Evolutionary conservation across 176 grass and related monocot genomes (phyloP), one percentile per base, ranked within the genome.

Genomic region (Thalia dealbata): DNA sequence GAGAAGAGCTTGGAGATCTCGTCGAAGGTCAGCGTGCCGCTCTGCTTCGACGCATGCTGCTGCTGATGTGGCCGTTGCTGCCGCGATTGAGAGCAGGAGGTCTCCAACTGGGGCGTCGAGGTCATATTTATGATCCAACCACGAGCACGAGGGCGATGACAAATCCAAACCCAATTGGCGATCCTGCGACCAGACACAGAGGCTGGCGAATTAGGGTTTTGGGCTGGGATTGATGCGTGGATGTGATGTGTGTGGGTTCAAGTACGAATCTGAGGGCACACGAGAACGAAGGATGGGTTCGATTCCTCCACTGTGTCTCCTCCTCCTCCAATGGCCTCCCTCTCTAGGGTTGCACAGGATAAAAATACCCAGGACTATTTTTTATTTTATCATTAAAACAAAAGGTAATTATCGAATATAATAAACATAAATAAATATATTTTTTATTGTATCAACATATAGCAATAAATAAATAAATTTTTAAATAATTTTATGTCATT

Each of bases 1-100:
- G 86, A 89, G 84, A 96, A 96, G 75, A 92, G 84, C 75, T 89
- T 86, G 64, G 89, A 91, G 84, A 96, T 96, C 86, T 96, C 92
- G 70, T 96, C 89, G 46, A 89, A 84, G 2, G 92, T 87, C 7
- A 96, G 80, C 65, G 71, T 89, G 10, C 70, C 81, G 22, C 79
- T 89, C 0, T 68, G 64, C 38, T 70, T 48, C 24, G 80, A 32
- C 68, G 80, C 38, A 14, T 50, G 55, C 48, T 29, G 66, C 32
- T 84, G 76, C 10, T 30, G 73, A 62, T 65, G 82, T 10, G 18
- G 32, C 67, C 52, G 69, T 22, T 54, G 63, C 70, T 0, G 42
- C 44, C 2, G 61, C n/a, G 61, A 63, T 14, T 15, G 61, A 63
- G 61, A 28, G 61, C 12, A 26, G 13, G 61, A 63, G 22, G 73